Percentiles rank a stretch among this genome's conserved stretches.
phyloP scores from a whole-genome alignment of 2,329 filamentous ascomycete genomes.

The Neurospora sp. region DNA sequence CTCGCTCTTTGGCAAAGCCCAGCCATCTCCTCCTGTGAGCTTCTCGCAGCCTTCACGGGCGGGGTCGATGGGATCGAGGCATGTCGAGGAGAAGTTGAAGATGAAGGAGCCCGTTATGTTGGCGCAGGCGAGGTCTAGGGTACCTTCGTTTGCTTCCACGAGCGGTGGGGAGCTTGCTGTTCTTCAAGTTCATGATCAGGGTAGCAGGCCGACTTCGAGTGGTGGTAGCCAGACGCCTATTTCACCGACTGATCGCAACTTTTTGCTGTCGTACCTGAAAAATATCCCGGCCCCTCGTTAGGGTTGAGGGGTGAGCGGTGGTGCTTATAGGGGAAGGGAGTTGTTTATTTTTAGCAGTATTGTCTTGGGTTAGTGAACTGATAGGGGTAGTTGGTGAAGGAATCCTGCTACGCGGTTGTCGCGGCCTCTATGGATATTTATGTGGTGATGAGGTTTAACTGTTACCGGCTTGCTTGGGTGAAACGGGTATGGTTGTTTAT shows the following conservation, averaged over 20 bases:
- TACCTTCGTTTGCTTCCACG: conserved; percentile 35
- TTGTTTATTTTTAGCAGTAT: not conserved
- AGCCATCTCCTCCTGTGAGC: not conserved
- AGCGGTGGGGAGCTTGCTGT: conserved; percentile 20
- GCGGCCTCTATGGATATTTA: not conserved
- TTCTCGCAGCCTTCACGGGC: conserved; percentile 18
- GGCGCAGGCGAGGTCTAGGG: conserved; percentile 15
- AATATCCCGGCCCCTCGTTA: conserved; percentile 16
- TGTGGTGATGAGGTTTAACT: not conserved
- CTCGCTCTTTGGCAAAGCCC: conserved; percentile 50
- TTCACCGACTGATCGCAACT: conserved; percentile 63
- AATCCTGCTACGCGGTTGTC: not conserved
- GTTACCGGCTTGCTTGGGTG: not conserved
- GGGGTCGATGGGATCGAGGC: conserved; percentile 2
- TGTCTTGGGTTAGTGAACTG: not conserved
- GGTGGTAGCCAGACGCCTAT: conserved; percentile 44
- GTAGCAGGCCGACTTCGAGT: conserved; percentile 24
- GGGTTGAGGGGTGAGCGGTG: not conserved
- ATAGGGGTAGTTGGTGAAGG: not conserved
- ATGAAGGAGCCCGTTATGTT: conserved; percentile 14
- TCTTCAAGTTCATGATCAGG: conserved; percentile 6
- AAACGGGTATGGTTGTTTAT: not conserved
- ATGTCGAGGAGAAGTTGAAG: conserved; percentile 16
- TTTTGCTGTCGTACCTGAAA: conserved; percentile 66
- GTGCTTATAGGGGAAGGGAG: not conserved